Conservation (phyloP, 2,329 filamentous ascomycete genomes). For the Colletotrichum echinochloae region DNA sequence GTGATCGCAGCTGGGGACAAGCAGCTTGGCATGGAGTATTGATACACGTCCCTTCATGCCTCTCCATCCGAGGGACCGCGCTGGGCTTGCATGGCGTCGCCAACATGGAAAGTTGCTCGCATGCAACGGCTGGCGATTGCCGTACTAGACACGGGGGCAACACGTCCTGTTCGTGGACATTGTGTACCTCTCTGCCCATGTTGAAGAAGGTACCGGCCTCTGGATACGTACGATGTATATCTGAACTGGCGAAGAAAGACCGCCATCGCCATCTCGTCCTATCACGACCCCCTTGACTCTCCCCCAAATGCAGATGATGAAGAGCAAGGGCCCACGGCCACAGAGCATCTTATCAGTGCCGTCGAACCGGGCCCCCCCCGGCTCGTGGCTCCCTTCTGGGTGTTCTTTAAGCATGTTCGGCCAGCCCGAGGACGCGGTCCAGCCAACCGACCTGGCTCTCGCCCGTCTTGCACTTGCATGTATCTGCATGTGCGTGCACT, state of each 20-base stretch:
- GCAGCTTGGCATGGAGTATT: neutral
- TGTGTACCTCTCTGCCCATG: no score
- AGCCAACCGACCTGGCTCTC: neutral
- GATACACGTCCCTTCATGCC: neutral
- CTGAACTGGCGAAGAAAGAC: neutral
- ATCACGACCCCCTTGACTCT: neutral
- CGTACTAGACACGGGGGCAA: no score
- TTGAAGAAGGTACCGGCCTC: no score
- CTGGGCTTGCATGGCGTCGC: neutral
- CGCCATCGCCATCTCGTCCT: neutral
- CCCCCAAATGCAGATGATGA: neutral
- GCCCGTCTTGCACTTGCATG: neutral
- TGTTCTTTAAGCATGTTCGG: neutral
- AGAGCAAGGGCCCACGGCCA: neutral
- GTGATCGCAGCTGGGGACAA: neutral
- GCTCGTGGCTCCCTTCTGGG: neutral
- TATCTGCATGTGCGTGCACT: no score
- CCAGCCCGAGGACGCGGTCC: constrained; percentile 1
- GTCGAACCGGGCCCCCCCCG: constrained; percentile 1
- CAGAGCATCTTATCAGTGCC: constrained; percentile 14
- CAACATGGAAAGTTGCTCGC: no score
- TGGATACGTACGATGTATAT: no score
- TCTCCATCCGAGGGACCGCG: neutral
- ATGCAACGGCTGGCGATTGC: no score
- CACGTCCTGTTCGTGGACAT: no score